Evolutionary conservation across 768 basidiomycete species (phyloP).

Genomic region (Artomyces pyxidatus): DNA sequence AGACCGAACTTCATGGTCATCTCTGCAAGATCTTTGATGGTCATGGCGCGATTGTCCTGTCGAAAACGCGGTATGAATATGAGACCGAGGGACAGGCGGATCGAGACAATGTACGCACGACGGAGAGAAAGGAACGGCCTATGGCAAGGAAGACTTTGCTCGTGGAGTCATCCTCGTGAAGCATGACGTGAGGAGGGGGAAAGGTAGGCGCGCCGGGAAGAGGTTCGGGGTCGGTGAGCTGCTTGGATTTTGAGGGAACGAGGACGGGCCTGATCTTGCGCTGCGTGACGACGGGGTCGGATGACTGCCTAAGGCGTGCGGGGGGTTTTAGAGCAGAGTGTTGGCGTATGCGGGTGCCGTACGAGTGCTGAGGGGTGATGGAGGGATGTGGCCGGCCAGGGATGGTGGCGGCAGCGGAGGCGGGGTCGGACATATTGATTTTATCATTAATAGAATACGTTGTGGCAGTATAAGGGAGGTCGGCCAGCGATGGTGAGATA

Average conservation of each 20-base stretch:
- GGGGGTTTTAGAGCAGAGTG: slow-evolving; percentile 46
- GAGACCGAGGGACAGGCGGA: slow-evolving; percentile 3
- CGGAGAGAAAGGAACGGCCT: slow-evolving; percentile 63
- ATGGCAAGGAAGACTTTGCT: slow-evolving; percentile 70
- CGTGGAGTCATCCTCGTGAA: slow-evolving; percentile 67
- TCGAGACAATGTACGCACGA: slow-evolving; percentile 38
- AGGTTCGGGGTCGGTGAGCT: slow-evolving; percentile 14
- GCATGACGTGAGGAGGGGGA: slow-evolving; percentile 54
- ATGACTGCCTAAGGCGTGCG: slow-evolving; percentile 38
- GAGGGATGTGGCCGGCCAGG: slow-evolving; percentile 8
- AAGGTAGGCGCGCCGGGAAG: slow-evolving; percentile 32
- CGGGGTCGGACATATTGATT: slow-evolving; percentile 21
- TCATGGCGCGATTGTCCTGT: slow-evolving; percentile 78
- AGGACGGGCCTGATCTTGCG: slow-evolving; percentile 24
- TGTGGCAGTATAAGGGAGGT: slow-evolving; percentile 13
- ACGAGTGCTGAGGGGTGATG: slow-evolving; percentile 31
- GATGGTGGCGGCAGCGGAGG: slow-evolving; percentile 16
- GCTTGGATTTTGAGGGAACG: slow-evolving; percentile 19
- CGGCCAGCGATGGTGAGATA: slow-evolving; percentile 25
- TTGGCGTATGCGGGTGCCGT: slow-evolving; percentile 49
- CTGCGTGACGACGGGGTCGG: slow-evolving; percentile 26
- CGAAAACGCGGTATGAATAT: too few species aligned
- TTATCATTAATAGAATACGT: slow-evolving; percentile 22
- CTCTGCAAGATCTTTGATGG: slow-evolving; percentile 78
- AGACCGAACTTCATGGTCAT: slow-evolving; percentile 57